A percentile compares a stretch with the other conserved stretches of the same genome.
Conservation (phyloP, 1,139 yeast species). For the Nakaseomyces uthaithaninus region DNA sequence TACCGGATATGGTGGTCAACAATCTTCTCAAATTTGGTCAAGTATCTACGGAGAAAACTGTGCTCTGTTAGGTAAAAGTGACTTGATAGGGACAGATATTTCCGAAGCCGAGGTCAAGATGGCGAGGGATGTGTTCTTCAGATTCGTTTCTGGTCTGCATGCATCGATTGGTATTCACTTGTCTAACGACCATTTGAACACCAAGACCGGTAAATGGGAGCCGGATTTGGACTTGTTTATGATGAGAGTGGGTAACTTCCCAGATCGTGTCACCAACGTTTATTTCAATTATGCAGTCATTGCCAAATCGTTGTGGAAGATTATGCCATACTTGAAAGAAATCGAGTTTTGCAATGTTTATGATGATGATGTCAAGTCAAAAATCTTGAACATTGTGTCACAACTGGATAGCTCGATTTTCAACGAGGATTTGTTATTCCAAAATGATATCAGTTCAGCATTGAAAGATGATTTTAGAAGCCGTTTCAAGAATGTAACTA, state of each 20-base stretch:
- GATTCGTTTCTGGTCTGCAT: conserved; percentile 88
- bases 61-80: conserved; percentile 34
- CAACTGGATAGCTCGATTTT: conserved; percentile 43
- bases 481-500: conserved; percentile 81
- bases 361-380: conserved; percentile 41
- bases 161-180: conserved; percentile 92
- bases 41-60: conserved; percentile 90
- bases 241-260: conserved; percentile 81
- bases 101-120: conserved; percentile 51
- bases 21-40: conserved; percentile 87
- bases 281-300: conserved; percentile 90
- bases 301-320: conserved; percentile 69
- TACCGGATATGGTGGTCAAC: conserved; percentile 93
- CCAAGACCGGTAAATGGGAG: conserved; percentile 68
- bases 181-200: conserved; percentile 73
- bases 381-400: conserved; percentile 36
- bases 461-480: conserved; percentile 71
- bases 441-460: conserved; percentile 35
- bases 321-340: conserved; percentile 41
- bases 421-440: conserved; percentile 52
- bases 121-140: conserved; percentile 82
- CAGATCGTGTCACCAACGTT: conserved; percentile 81
- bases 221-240: conserved; percentile 78
- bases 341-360: conserved; percentile 44
- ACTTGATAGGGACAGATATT: conserved; percentile 22